Percentiles rank a stretch among this genome's conserved stretches.
Conservation (phyloP, 2,329 filamentous ascomycete genomes). For the Atkinsonella hypoxylon region DNA sequence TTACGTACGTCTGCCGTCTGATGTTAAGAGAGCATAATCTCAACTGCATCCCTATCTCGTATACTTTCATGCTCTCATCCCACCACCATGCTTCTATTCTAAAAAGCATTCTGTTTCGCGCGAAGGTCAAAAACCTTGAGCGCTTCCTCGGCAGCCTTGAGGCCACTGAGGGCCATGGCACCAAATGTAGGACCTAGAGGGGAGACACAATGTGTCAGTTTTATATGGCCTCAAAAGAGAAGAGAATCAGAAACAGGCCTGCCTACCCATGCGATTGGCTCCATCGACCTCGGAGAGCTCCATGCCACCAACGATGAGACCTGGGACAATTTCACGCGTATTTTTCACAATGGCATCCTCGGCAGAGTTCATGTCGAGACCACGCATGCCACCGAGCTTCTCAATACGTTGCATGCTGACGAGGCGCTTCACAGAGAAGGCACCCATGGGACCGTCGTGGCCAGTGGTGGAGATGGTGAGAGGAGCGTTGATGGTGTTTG, state of each 20-base stretch:
- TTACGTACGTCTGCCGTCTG: not conserved
- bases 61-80: not conserved
- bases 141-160: conserved; percentile 85
- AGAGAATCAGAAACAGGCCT: not conserved
- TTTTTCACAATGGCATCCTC: conserved; percentile 92
- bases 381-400: conserved; percentile 82
- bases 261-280: conserved; percentile 72
- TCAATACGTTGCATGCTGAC: conserved; percentile 78
- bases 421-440: conserved; percentile 82
- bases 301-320: conserved; percentile 90
- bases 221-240: too few relatives aligned
- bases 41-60: not conserved
- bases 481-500: conserved; percentile 91
- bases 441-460: conserved; percentile 82
- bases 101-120: conserved; percentile 60
- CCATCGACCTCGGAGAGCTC: conserved; percentile 84
- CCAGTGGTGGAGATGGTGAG: conserved; percentile 82
- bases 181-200: conserved; percentile 59
- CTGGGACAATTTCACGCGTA: conserved; percentile 77
- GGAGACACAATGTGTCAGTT: not conserved
- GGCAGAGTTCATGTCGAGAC: conserved; percentile 81
- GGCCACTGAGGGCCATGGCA: conserved; percentile 76
- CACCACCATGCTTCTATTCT: not conserved
- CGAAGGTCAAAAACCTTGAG: conserved; percentile 65
- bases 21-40: not conserved